Evolutionary conservation across 805 yeast species (phyloP), one percentile per base, ranked within the genome.

Genomic region (Cyberlindnera maritima): DNA sequence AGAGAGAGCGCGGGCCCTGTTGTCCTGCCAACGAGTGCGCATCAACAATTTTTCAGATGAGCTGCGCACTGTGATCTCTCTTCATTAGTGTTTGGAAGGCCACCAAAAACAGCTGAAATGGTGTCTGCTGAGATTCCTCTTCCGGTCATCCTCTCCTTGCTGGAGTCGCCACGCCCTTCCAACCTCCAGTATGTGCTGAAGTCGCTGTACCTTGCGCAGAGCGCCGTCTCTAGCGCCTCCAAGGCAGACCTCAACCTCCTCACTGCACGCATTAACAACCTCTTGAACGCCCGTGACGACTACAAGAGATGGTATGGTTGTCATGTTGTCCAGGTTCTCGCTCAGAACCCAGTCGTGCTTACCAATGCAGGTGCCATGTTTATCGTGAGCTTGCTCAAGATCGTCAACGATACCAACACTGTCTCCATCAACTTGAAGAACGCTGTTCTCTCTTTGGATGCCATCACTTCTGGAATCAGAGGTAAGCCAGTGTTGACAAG

Each of bases 401-500:
- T 65, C 19, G 58, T 72, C 9, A 62, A 69, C 41, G 59, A 59
- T 32, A 12, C 37, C 14, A 66, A 65, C n/a, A 63, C 65, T 21
- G 55, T 60, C 7, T 46, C 57, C 9, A 53, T 64, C 3, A 60
- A 63, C 47, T 61, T 69, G 54, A 59, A 60, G 34, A 61, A 69
- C 38, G 51, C 70, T 15, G 54, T 62, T 2, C 54, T 59, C 19
- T 56, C 73, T 2, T 31, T 64, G 50, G 54, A 62, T 19, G 53
- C 57, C 12, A 36, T 71, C 15, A 63, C 68, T 45, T 60, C 61
- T 26, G 68, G 74, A 39, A 81, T 84, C 47, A 79, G 86, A 60
- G 92, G 89, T 2, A 90, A 90, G 60, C 88, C 96, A 1, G 83
- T 90, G 1, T 72, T 92, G 36, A 83, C 92, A 3, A 77, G 97